Evolutionary conservation across 257 asterid genomes (phyloP), one percentile per base, ranked within the genome.

Genomic region (Jacaranda copaia): DNA sequence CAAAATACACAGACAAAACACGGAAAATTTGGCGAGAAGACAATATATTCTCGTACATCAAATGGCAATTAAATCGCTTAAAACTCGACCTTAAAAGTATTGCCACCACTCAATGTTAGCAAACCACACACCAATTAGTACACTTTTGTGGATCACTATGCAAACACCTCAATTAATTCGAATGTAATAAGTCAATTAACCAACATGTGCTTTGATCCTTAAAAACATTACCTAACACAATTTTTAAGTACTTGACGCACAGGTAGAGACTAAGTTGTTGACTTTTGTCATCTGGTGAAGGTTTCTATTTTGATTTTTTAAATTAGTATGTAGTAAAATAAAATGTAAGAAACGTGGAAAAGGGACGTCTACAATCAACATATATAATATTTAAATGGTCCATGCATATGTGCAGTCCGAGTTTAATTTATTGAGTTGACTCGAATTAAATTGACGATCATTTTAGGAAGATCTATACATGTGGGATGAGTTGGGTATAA

Each of bases 151-250:
- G 38, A 49, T 32, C 25, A 69, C 42, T 39, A 49, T 38, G 57
- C 48, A 7, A 25, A 3, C 74, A 69, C 12, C 48, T 48, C 51
- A 48, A 10, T 52, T 4, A 10, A 14, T 48, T 52, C 13, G 58
- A 15, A 36, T 49, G 51, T 4, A 68, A 19, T 8, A 68, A 49
- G 57, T 68, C 43, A 9, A 36, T 70, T 32, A 25, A 14, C 25
- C 5, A 53, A 19, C 72, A 70, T 61, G 77, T 70, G 77, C 59
- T 48, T 38, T 32, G 68, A 78, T 70, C 61, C 60, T 43, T 43
- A 16, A 13, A 68, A 70, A 38, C 9, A 38, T 8, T 61, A 77
- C 81, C 72, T 48, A 77, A 63, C 65, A 18, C 15, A 74, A 11
- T 63, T 48, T 8, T 66, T 55, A 55, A 55, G 32, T 6, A 15